Base-by-base conservation (phyloP, 805 yeast genomes). In the Candida coleopterorum region DNA sequence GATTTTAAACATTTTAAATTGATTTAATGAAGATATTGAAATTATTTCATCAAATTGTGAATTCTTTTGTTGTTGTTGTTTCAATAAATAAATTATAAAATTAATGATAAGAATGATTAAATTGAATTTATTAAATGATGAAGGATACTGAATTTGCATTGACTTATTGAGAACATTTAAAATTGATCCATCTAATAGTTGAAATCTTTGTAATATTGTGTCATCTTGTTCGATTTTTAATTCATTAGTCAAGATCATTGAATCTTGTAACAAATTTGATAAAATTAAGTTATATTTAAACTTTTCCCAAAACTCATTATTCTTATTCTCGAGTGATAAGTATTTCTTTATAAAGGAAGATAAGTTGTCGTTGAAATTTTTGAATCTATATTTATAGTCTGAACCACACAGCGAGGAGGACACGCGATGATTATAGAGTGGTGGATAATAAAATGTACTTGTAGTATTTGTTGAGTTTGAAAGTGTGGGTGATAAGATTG, bases 171-270 rank as follows among this genome's bases (percentile, higher is more conserved):
- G 9, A 18, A 38, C 35, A 4, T 10, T 25, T 17, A 47, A 40
- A 14, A 30, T 25, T 49, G 50, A 37, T 29, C 61, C 62, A 37
- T 62, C 63, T 24, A 39, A 12, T 25, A 14, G 9, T 14, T 25
- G 6, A 14, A 9, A 6, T 12, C 11, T 15, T 25, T 6, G 15
- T 25, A 6, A 12, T 24, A 12, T 24, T 24, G 26, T 25, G n/a
- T n/a, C n/a, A n/a, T 25, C 28, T 25, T 25, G 28, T 9, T 25
- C 14, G 5, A 25, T 25, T 25, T 16, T 17, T 43, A 60, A 68
- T 25, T 68, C 70, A 35, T 67, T 67, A 14, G 71, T 64, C n/a
- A 66, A 46, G 17, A 62, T 58, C 59, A 67, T 58, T 3, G 68
- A 46, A 37, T 64, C 68, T 38, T 68, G 71, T 27, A 68, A 42